These are phyloP conservation scores for Citrus hindsii DNA, from an alignment of 345 rosid genomes.

Conservation along the genomic window DNA sequence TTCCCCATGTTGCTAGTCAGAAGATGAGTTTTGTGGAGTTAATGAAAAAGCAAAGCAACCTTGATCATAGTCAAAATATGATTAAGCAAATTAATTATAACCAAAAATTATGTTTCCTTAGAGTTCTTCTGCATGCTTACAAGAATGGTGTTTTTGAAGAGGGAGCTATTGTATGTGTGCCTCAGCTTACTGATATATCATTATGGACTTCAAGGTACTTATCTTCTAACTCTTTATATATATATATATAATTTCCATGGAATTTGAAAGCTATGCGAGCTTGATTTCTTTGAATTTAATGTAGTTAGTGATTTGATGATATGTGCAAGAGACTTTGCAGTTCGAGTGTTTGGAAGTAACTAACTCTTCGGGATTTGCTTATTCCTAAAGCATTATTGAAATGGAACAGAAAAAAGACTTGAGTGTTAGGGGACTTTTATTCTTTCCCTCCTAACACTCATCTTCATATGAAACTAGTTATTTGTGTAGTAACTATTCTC, in stretches of 20 bases:
- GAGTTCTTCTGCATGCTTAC: slow-evolving; percentile 73
- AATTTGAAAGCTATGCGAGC: neutral
- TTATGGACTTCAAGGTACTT: slow-evolving; percentile 55
- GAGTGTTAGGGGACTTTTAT: too few species aligned
- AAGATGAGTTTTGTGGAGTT: slow-evolving; percentile 25
- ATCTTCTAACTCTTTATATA: neutral
- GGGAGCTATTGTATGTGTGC: slow-evolving; percentile 80
- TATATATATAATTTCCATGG: neutral
- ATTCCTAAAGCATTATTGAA: neutral
- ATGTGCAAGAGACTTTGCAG: neutral
- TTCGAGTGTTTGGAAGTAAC: neutral
- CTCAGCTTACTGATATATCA: slow-evolving; percentile 46
- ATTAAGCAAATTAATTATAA: slow-evolving; percentile 25
- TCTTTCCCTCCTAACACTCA: neutral
- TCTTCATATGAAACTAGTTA: neutral
- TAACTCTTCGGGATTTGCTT: neutral
- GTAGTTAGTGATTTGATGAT: neutral
- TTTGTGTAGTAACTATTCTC: too few species aligned
- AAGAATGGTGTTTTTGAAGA: slow-evolving; percentile 78
- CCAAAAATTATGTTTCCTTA: slow-evolving; percentile 54
- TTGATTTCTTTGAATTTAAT: neutral
- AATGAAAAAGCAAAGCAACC: slow-evolving; percentile 31
- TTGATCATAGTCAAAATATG: slow-evolving; percentile 21
- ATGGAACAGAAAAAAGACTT: neutral
- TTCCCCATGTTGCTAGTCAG: slow-evolving; percentile 33